Evolutionary conservation across 1,284 basidiomycete species (phyloP), one percentile per base, ranked within the genome.

Genomic region (Kwoniella shivajii): DNA sequence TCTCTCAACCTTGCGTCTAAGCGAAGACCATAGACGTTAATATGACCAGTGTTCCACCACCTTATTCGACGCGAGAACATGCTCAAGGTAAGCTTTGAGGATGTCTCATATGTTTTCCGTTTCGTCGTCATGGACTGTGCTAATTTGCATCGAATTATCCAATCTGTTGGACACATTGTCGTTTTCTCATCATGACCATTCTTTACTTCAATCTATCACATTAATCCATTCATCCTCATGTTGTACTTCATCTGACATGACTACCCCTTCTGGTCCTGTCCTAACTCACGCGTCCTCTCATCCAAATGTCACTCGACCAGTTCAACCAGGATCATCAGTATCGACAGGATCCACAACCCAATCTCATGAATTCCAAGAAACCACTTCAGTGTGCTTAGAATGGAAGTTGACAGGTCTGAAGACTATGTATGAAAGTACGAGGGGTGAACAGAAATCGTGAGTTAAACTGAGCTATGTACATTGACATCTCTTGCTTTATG

Each of bases 321-420:
- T 54, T 27, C 59, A 60, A 43, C 41, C 59, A 4, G 34, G 33
- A 3, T 50, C 58, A 6, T 44, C 51, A 1, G 20, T 54, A 6
- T 34, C 46, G 7, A 41, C 51, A 7, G n/a, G 30, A 9, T 10
- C 39, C 26, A 16, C 27, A 18, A 22, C 26, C 30, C 55, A 20
- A 45, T 53, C 56, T 2, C 70, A 71, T 33, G 74, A 77, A 49
- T 78, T 77, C 49, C 61, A 69, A 60, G 88, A 90, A 77, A 84
- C 82, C 49, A 82, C 81, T 0, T 81, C 85, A 0, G 82, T 86
- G 54, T 83, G 83, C 10, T 86, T 90, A 54, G 88, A 90, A 74
- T 91, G 89, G 89, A 85, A 83, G 0, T 77, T 90, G 31, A 81
- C 81, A 27, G 86, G 84, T 1, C 78, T 90, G 44, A 86, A 84